Base-by-base conservation (phyloP, 805 yeast genomes). In the Lachancea meyersii region DNA sequence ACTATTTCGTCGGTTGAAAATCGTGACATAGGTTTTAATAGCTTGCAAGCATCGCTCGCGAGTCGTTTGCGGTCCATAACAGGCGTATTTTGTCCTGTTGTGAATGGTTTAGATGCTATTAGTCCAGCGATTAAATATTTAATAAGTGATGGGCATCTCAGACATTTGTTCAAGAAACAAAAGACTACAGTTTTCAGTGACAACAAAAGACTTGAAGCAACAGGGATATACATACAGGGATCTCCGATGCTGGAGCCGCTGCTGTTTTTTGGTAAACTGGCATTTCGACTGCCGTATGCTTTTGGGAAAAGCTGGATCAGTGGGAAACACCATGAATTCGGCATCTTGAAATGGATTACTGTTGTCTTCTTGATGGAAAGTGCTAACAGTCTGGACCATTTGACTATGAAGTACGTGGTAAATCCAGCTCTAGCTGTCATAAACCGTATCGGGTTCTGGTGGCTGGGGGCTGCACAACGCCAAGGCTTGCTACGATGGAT, bases 1-100 rank as follows among this genome's bases (percentile, higher is more conserved):
- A 52, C 51, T 10, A 60, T 52, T 10, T 53, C 52, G 5, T 48
- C 46, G 7, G 54, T 21, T 1, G 50, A n/a, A 19, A 40, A 43
- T 6, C 48, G 46, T 2, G 60, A 55, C 4, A 53, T 23, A 2
- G 59, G 57, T 24, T 50, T 46, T 20, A 36, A 31, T 8, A 36
- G 16, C 28, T 24, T 22, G 23, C 37, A 17, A n/a, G 45, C 41
- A 20, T 42, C 36, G 7, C 10, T 19, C 2, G 31, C 34, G 18
- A 42, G 23, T 3, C 16, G 37, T 17, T 20, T 16, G 7, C 22
- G 38, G 9, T 11, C 38, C 41, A 36, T 42, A 4, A 6, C 13
- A 5, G 13, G 4, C 28, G 14, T 6, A 10, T 11, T 10, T 4
- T 6, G 28, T 5, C 28, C 13, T 10, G 13, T 26, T 26, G 10